These are phyloP conservation scores for Blepharisma undulans DNA, from an alignment of 169 alveolate genomes.

Conservation along the genomic window DNA sequence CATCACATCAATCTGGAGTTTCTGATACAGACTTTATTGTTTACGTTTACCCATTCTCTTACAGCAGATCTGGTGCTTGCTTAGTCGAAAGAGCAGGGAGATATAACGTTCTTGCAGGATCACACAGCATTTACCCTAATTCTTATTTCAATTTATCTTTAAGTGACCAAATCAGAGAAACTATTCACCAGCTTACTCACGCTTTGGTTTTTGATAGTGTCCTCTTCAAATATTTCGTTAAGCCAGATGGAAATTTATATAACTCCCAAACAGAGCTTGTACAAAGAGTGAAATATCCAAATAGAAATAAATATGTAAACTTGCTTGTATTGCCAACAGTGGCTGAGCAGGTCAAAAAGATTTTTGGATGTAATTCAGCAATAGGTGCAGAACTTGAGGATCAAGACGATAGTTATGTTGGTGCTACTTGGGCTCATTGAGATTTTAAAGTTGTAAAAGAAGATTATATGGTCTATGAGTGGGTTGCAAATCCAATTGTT, in stretches of 20 bases:
- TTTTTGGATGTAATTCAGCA: conserved; percentile 42
- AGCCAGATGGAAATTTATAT: background rate
- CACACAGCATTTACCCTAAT: background rate
- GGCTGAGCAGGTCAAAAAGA: conserved; percentile 35
- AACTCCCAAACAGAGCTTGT: background rate
- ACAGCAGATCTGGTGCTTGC: background rate
- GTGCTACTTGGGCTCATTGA: conserved; percentile 54
- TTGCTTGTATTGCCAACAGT: conserved; percentile 44
- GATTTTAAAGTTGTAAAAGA: conserved; percentile 36
- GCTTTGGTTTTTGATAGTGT: background rate
- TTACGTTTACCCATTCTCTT: background rate
- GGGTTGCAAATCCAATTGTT: background rate
- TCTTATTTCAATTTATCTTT: background rate
- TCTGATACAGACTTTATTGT: background rate
- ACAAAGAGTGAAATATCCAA: background rate
- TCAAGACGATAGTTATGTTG: conserved; percentile 52
- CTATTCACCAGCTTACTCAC: conserved; percentile 32
- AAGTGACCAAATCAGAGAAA: background rate
- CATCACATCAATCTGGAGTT: background rate
- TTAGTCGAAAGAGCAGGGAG: background rate
- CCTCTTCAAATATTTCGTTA: background rate
- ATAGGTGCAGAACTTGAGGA: conserved; percentile 46
- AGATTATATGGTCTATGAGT: conserved; percentile 48
- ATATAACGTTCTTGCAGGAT: background rate
- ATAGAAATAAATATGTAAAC: background rate